Evolutionary conservation across 257 asterid species (phyloP), one percentile per base, ranked within the genome.

Genomic region (Leptodermis oblonga): DNA sequence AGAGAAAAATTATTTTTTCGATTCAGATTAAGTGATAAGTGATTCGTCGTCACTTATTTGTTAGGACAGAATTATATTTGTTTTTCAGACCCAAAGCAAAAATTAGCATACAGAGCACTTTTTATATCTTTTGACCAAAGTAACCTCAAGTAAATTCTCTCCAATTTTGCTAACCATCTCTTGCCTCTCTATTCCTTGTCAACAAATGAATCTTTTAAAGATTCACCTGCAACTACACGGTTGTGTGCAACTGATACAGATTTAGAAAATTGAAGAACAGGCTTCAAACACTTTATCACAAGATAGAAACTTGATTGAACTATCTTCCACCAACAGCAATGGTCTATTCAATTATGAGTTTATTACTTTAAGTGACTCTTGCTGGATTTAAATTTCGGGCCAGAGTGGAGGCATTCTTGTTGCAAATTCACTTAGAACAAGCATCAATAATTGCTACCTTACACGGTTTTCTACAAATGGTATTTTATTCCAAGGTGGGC

Each of bases 181-280:
- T n/a, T n/a, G n/a, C n/a, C n/a, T n/a, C n/a, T n/a, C n/a, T n/a
- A n/a, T n/a, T n/a, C n/a, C n/a, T n/a, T n/a, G n/a, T n/a, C n/a
- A n/a, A n/a, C n/a, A n/a, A n/a, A n/a, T n/a, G n/a, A n/a, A n/a
- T n/a, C n/a, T n/a, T n/a, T n/a, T n/a, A n/a, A n/a, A n/a, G n/a
- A n/a, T 15, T 33, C 36, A 22, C 42, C 41, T 45, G 37, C 55
- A 64, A 1, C 41, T 28, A 18, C 64, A n/a, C n/a, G n/a, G n/a
- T n/a, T n/a, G n/a, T n/a, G n/a, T n/a, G n/a, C n/a, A n/a, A n/a
- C n/a, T n/a, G 52, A 52, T 68, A 67, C 86, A 94, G 99, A 89
- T 91, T 13, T 90, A 87, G 5, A 96, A n/a, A n/a, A n/a, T n/a
- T n/a, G 97, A 66, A 97, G 99, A 25, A 78, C 99, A 77, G 67